Percentiles rank a stretch among this genome's conserved stretches.
Evolutionary conservation across 1,284 basidiomycete species (phyloP).

Genomic region (Cutaneotrichosporon cavernicola): DNA sequence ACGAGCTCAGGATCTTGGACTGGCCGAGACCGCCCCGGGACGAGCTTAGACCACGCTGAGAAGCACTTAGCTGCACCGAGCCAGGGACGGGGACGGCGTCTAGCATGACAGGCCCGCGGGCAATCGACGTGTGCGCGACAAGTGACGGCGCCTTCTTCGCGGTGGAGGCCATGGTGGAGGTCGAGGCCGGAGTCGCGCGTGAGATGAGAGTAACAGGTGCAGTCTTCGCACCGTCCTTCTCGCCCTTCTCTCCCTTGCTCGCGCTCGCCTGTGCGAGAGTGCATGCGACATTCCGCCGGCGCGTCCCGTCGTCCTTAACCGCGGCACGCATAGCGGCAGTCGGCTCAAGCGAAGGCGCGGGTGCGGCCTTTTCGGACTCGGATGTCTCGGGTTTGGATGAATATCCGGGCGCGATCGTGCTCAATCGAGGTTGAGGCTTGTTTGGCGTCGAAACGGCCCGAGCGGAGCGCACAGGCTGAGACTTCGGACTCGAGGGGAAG

Average conservation of each 20-base stretch:
- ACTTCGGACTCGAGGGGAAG: constrained; percentile 9
- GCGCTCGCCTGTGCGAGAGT: background rate
- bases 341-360: constrained; percentile 16
- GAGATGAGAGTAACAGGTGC: constrained; percentile 16
- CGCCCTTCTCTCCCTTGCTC: background rate
- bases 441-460: constrained; percentile 5
- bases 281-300: constrained; percentile 3
- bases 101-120: constrained; percentile 22
- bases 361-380: background rate
- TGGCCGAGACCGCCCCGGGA: background rate
- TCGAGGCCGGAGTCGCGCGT: constrained; percentile 1
- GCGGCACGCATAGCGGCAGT: constrained; percentile 17
- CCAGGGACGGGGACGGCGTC: constrained; percentile 23
- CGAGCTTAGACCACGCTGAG: background rate
- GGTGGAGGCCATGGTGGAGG: background rate
- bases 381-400: background rate
- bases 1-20: background rate
- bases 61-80: background rate
- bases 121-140: constrained; percentile 24
- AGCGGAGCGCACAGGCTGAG: constrained; percentile 2
- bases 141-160: constrained; percentile 11
- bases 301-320: constrained; percentile 9
- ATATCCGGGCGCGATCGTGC: constrained; percentile 9
- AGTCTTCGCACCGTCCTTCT: background rate
- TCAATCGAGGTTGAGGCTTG: background rate